These are phyloP conservation scores for Trifolium fragiferum DNA, from an alignment of 306 rosid genomes.

Conservation along the genomic window DNA sequence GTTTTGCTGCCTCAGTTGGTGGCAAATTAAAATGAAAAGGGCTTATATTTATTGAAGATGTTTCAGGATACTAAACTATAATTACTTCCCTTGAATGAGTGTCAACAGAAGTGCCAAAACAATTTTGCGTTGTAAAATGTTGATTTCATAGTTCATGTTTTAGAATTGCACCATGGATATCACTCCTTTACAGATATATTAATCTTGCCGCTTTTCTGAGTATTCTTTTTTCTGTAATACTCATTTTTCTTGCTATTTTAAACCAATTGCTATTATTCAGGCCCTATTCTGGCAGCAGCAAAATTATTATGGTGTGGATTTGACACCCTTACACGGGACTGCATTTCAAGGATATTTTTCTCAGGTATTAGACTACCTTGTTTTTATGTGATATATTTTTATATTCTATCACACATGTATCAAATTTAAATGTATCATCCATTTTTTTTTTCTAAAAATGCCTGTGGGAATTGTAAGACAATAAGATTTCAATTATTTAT, in stretches of 20 bases:
- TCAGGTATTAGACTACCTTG: conserved; percentile 61
- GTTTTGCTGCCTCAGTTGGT: no score
- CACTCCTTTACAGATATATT: background rate
- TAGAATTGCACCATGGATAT: conserved; percentile 33
- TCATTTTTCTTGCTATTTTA: background rate
- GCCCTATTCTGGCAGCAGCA: conserved; percentile 99
- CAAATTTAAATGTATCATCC: conserved; percentile 26
- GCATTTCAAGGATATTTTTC: conserved; percentile 95
- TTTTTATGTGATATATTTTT: conserved; percentile 16
- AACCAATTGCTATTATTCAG: conserved; percentile 33
- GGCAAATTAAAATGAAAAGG: no score
- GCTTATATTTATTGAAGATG: no score
- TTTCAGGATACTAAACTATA: conserved; percentile 21
- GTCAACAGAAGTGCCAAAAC: background rate
- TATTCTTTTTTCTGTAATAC: background rate
- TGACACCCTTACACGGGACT: conserved; percentile 81
- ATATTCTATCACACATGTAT: background rate
- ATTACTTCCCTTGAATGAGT: background rate
- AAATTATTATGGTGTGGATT: conserved; percentile 91
- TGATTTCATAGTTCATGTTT: conserved; percentile 17
- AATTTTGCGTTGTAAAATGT: conserved; percentile 1
- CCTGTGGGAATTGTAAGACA: conserved; percentile 2
- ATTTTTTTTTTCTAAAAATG: background rate
- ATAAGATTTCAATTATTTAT: conserved; percentile 14
- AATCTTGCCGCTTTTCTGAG: conserved; percentile 3